Conservation (phyloP, 345 rosid species). For the Brassica nigra region DNA sequence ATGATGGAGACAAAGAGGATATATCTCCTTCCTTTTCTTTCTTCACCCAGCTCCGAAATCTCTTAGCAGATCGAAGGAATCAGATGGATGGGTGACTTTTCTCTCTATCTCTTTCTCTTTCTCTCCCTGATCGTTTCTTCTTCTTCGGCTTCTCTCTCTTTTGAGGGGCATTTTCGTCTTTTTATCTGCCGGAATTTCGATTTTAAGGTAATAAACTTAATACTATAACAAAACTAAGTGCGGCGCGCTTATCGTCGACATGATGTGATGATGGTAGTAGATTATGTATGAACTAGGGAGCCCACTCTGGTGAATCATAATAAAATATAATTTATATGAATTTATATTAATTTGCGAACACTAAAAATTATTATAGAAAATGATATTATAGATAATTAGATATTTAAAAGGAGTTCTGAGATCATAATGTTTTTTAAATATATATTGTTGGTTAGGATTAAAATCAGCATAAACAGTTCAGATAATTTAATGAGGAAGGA, state of each 20-base stretch:
- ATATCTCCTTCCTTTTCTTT: slow-evolving; percentile 17
- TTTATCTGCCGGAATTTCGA: slow-evolving; percentile 1
- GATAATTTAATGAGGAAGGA: too few species aligned
- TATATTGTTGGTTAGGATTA: too few species aligned
- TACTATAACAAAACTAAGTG: neutral
- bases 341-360: too few species aligned
- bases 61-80: slow-evolving; percentile 32
- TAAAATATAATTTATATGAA: too few species aligned
- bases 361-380: too few species aligned
- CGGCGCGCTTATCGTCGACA: slow-evolving; percentile 40
- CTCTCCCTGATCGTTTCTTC: slow-evolving; percentile 16
- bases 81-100: slow-evolving; percentile 15
- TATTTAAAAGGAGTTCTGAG: too few species aligned
- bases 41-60: neutral
- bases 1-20: slow-evolving; percentile 6
- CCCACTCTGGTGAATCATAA: too few species aligned
- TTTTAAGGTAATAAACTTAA: neutral
- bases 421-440: too few species aligned
- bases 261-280: slow-evolving; percentile 11
- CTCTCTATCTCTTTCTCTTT: slow-evolving; percentile 13
- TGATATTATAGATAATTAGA: too few species aligned
- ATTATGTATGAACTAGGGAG: too few species aligned
- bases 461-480: too few species aligned
- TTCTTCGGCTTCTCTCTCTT: slow-evolving; percentile 11
- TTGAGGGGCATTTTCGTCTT: slow-evolving; percentile 23